A percentile compares a stretch with the other conserved stretches of the same genome.
Conservation (phyloP, 371 early-diverging fungal genomes). For the Mortierella sp. region DNA sequence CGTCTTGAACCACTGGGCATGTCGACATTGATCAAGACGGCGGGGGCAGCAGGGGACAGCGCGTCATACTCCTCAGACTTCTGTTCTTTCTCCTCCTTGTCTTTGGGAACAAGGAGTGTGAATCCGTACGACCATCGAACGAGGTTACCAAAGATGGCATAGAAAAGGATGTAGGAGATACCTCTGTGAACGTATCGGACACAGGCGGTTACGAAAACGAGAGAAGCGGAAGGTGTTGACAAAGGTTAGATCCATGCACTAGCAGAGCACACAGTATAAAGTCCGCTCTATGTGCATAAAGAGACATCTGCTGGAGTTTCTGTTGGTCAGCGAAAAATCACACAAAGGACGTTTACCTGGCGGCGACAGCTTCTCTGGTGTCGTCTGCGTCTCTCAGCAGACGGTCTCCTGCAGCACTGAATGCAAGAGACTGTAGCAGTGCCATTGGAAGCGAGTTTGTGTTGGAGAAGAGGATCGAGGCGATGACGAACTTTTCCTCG, state of each 20-base stretch:
- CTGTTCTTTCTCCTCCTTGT: conserved; percentile 23
- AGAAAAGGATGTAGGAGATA: conserved; percentile 81
- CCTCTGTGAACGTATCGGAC: conserved; percentile 65
- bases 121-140: conserved; percentile 85
- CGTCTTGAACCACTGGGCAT: conserved; percentile 18
- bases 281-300: conserved; percentile 5
- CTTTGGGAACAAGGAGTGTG: conserved; percentile 63
- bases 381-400: conserved; percentile 73
- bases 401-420: conserved; percentile 72
- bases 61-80: conserved; percentile 14
- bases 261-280: neutral
- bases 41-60: conserved; percentile 19
- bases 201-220: neutral
- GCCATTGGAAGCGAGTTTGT: conserved; percentile 83
- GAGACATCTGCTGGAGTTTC: neutral
- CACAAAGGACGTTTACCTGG: conserved; percentile 59
- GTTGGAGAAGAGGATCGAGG: conserved; percentile 79
- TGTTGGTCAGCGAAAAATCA: neutral
- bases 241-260: neutral
- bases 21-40: conserved; percentile 44
- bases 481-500: conserved; percentile 73
- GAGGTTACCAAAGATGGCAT: conserved; percentile 80
- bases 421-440: conserved; percentile 76
- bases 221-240: conserved; percentile 1
- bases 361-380: conserved; percentile 72